Percentiles rank a stretch among this genome's conserved stretches.
These are phyloP conservation scores for Teunomyces aglyptinius DNA, from an alignment of 805 yeast species.

Conservation along the genomic window DNA sequence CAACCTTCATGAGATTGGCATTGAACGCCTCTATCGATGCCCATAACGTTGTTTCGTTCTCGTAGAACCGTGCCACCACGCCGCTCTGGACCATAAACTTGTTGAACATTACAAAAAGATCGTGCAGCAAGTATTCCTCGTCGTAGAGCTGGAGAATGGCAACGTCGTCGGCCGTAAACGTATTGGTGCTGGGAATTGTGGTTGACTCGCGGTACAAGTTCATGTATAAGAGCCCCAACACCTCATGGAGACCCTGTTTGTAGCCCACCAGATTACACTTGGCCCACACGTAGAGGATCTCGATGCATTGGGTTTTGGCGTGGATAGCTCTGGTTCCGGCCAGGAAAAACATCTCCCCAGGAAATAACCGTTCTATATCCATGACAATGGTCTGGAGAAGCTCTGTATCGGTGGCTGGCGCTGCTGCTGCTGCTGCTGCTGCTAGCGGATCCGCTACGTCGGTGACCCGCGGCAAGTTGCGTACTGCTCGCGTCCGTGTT, in stretches of 20 bases:
- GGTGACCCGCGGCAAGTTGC: neutral
- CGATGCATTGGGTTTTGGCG: constrained; percentile 34
- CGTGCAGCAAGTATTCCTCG: constrained; percentile 36
- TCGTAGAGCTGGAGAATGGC: constrained; percentile 41
- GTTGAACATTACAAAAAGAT: constrained; percentile 44
- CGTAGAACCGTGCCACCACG: constrained; percentile 31
- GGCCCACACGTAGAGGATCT: constrained; percentile 48
- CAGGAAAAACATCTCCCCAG: constrained; percentile 39
- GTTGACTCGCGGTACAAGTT: constrained; percentile 38
- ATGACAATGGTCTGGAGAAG: constrained; percentile 43
- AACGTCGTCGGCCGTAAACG: constrained; percentile 25
- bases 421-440: too few species aligned
- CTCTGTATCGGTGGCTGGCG: constrained; percentile 43
- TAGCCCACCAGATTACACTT: constrained; percentile 45
- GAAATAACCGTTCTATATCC: constrained; percentile 54
- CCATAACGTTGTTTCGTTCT: constrained; percentile 41
- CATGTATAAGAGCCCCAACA: constrained; percentile 47
- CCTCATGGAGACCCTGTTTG: constrained; percentile 55
- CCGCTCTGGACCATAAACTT: constrained; percentile 42
- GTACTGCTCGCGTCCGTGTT: neutral
- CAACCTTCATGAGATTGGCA: constrained; percentile 47
- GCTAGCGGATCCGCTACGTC: constrained; percentile 2
- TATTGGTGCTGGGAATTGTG: constrained; percentile 11
- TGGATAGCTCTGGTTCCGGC: constrained; percentile 10
- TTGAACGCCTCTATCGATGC: constrained; percentile 50